Conservation (phyloP, 1,139 yeast species). For the Kodamaea alishanica region DNA sequence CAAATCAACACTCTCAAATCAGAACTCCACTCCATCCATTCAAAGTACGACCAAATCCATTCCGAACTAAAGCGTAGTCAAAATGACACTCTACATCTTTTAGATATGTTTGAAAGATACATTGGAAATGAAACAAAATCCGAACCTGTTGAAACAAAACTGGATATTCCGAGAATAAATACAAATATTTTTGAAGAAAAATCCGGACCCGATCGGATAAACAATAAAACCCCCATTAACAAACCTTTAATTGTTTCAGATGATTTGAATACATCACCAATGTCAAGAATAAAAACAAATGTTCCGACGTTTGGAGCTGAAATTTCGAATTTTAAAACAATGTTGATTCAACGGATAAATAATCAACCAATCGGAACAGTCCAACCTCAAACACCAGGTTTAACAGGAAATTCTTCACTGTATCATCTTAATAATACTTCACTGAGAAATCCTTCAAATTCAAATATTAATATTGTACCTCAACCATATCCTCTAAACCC, state of each 20-base stretch:
- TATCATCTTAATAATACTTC: slow-evolving; percentile 14
- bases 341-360: slow-evolving; percentile 10
- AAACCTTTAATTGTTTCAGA: slow-evolving; percentile 8
- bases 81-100: slow-evolving; percentile 45
- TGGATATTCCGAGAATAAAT: slow-evolving; percentile 11
- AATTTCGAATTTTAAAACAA: slow-evolving; percentile 10
- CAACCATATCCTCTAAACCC: slow-evolving; percentile 40
- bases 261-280: slow-evolving; percentile 15
- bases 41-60: slow-evolving; percentile 43
- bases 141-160: slow-evolving; percentile 1
- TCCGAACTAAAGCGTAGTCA: slow-evolving; percentile 48
- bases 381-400: background rate
- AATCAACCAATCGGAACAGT: background rate
- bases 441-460: slow-evolving; percentile 18
- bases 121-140: slow-evolving; percentile 2
- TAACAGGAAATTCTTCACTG: slow-evolving; percentile 4
- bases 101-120: slow-evolving; percentile 44
- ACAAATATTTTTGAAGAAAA: slow-evolving; percentile 11
- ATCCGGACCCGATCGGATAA: slow-evolving; percentile 1
- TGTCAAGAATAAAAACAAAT: slow-evolving; percentile 10
- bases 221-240: slow-evolving; percentile 15
- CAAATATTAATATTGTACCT: slow-evolving; percentile 25
- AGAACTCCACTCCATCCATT: slow-evolving; percentile 35
- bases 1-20: slow-evolving; percentile 33
- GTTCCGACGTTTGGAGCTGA: slow-evolving; percentile 8